phyloP scores from a whole-genome alignment of 768 basidiomycete species.

The Lactarius indigo region DNA sequence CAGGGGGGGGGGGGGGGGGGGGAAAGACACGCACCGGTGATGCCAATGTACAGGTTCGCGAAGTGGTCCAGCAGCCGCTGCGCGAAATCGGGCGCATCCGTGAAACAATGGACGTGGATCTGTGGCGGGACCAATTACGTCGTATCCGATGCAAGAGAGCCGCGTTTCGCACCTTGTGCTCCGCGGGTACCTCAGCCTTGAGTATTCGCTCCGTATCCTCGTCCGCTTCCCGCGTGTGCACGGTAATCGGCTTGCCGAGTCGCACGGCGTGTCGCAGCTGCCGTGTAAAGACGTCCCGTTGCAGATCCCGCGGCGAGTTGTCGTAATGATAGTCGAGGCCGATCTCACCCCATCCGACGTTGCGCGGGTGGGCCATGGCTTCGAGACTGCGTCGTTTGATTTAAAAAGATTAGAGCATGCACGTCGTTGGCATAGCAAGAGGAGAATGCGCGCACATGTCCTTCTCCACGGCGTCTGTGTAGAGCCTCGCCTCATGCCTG shows the following conservation, averaged over 20 bases:
- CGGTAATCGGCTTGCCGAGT: conserved; percentile 74
- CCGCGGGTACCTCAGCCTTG: conserved; percentile 68
- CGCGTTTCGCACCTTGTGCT: conserved; percentile 50
- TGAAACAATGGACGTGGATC: conserved; percentile 90
- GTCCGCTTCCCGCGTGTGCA: conserved; percentile 85
- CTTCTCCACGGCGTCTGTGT: conserved; percentile 62
- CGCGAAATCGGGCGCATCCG: conserved; percentile 75
- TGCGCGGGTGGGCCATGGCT: conserved; percentile 76
- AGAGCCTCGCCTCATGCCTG: conserved; percentile 70
- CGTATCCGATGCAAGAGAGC: not conserved
- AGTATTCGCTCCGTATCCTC: conserved; percentile 76
- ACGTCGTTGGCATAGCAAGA: not conserved
- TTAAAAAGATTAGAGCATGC: conserved; percentile 1
- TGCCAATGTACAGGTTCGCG: conserved; percentile 77
- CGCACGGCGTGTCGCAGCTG: conserved; percentile 68
- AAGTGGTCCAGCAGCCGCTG: conserved; percentile 69
- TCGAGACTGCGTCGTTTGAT: conserved; percentile 45
- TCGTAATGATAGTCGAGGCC: conserved; percentile 86
- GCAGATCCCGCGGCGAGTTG: conserved; percentile 65
- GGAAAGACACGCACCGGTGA: conserved; percentile 51
- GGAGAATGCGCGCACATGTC: conserved; percentile 49
- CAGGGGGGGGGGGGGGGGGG: too few species aligned
- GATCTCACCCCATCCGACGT: conserved; percentile 88
- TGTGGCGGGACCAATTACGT: conserved; percentile 28
- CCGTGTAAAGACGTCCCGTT: conserved; percentile 59